These are phyloP conservation scores for Imleria badia DNA, from an alignment of 768 basidiomycete species.

Conservation along the genomic window DNA sequence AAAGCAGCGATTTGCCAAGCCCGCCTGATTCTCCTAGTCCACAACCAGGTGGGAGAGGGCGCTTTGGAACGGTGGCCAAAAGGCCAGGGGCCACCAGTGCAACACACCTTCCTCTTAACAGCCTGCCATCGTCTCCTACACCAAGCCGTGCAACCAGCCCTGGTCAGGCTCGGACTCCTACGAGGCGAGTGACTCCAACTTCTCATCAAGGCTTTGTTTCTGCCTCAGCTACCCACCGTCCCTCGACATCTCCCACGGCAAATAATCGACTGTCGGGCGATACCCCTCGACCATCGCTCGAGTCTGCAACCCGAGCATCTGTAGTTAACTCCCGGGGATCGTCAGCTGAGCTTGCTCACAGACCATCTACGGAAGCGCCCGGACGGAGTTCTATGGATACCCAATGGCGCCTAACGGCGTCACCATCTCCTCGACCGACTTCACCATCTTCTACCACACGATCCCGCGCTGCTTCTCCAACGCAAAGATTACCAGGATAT, in stretches of 20 bases:
- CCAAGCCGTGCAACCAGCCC: slow-evolving; percentile 42
- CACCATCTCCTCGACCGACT: slow-evolving; percentile 38
- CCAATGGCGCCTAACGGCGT: slow-evolving; percentile 24
- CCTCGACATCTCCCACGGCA: slow-evolving; percentile 30
- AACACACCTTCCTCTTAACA: slow-evolving; percentile 41
- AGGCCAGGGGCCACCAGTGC: slow-evolving; percentile 38
- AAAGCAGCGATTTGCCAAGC: slow-evolving; percentile 40
- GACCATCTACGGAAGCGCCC: slow-evolving; percentile 28
- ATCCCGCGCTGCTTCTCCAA: slow-evolving; percentile 46
- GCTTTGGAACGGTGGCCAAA: slow-evolving; percentile 35
- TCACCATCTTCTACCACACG: slow-evolving; percentile 46
- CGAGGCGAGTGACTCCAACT: slow-evolving; percentile 40
- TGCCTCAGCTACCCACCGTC: slow-evolving; percentile 46
- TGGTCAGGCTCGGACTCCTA: slow-evolving; percentile 42
- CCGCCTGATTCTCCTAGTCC: slow-evolving; percentile 52
- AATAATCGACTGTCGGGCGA: slow-evolving; percentile 30
- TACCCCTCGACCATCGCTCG: slow-evolving; percentile 14
- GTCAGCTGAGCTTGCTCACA: slow-evolving; percentile 39
- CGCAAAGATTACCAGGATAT: slow-evolving; percentile 42
- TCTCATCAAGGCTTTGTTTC: slow-evolving; percentile 45
- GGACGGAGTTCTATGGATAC: slow-evolving; percentile 23
- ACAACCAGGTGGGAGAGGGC: slow-evolving; percentile 36
- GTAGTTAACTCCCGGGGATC: slow-evolving; percentile 35
- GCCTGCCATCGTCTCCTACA: slow-evolving; percentile 40
- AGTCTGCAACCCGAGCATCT: slow-evolving; percentile 21